A percentile compares a stretch with the other conserved stretches of the same genome.
phyloP scores from a whole-genome alignment of 192 early-diverging fungal genomes.

The Gaertneriomyces sp. region DNA sequence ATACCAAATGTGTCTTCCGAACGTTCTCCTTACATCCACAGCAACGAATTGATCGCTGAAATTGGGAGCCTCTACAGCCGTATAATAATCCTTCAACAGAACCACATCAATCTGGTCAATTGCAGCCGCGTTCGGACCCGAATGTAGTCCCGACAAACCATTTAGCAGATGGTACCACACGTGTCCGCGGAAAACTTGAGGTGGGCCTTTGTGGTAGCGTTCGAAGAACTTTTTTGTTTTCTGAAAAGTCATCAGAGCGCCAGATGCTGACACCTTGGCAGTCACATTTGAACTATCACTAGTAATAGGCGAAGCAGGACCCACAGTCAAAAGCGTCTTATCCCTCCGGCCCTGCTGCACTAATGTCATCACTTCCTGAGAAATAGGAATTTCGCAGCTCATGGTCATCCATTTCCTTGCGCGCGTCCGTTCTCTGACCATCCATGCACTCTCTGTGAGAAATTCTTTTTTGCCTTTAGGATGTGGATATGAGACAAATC shows the following conservation, averaged over 20 bases:
- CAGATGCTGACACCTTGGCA: too few relatives aligned
- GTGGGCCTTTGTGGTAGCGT: constrained; percentile 23
- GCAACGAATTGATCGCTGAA: constrained; percentile 5
- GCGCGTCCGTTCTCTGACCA: constrained; percentile 6
- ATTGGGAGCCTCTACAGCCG: constrained; percentile 3
- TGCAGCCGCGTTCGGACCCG: constrained; percentile 15
- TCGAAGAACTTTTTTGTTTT: constrained; percentile 13
- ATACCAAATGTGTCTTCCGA: constrained; percentile 26
- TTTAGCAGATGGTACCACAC: constrained; percentile 27
- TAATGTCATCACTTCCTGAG: too few relatives aligned
- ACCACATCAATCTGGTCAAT: constrained; percentile 15
- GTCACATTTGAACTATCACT: too few relatives aligned
- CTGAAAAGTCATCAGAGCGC: too few relatives aligned
- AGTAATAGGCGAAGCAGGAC: too few relatives aligned
- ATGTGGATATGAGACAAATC: constrained; percentile 9
- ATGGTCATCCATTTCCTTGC: constrained; percentile 19
- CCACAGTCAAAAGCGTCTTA: too few relatives aligned
- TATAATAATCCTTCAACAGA: constrained; percentile 19
- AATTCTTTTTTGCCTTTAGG: constrained; percentile 8
- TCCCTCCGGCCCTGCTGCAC: too few relatives aligned
- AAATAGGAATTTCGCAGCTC: constrained; percentile 11
- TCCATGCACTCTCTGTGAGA: constrained; percentile 2
- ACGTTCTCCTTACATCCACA: constrained; percentile 19
- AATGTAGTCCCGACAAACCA: constrained; percentile 5
- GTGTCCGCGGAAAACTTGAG: constrained; percentile 24